Evolutionary conservation across 768 basidiomycete genomes (phyloP).

Genomic region (Guyanaporus albipodus): DNA sequence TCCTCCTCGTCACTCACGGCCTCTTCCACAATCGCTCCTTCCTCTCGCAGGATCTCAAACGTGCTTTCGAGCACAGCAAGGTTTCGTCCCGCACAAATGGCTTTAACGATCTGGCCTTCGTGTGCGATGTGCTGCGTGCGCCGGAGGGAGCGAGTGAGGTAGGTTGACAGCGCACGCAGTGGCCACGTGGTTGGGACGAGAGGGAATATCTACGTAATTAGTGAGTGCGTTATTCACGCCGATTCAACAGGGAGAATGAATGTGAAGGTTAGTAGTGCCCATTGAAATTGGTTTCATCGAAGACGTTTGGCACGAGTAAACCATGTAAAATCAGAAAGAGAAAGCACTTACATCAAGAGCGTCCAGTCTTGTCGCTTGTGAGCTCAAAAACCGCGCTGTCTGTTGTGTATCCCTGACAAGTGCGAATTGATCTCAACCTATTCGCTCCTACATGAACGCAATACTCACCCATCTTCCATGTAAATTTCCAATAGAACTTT

Average conservation of each 20-base stretch:
- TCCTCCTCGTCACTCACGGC: slow-evolving; percentile 43
- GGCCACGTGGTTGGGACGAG: slow-evolving; percentile 76
- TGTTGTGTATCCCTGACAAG: slow-evolving; percentile 48
- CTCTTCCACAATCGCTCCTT: slow-evolving; percentile 68
- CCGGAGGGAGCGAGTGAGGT: slow-evolving; percentile 75
- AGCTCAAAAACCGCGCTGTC: slow-evolving; percentile 67
- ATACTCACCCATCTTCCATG: slow-evolving; percentile 67
- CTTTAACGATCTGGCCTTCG: slow-evolving; percentile 75
- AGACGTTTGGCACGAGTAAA: too few species aligned
- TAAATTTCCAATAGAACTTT: slow-evolving; percentile 77
- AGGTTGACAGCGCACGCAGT: slow-evolving; percentile 63
- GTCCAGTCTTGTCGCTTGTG: slow-evolving; percentile 78
- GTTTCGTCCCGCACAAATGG: slow-evolving; percentile 76
- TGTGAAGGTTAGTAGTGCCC: not conserved
- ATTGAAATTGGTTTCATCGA: too few species aligned
- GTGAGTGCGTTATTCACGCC: not conserved
- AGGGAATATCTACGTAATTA: slow-evolving; percentile 49
- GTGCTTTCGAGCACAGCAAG: slow-evolving; percentile 62
- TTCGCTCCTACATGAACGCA: not conserved
- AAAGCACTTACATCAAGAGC: slow-evolving; percentile 60
- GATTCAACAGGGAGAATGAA: not conserved
- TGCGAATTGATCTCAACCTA: not conserved
- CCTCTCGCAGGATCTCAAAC: slow-evolving; percentile 54
- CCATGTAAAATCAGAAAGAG: too few species aligned
- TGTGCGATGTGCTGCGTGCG: slow-evolving; percentile 65